phyloP scores from a whole-genome alignment of 768 basidiomycete species.

The Tulasnella sp. region DNA sequence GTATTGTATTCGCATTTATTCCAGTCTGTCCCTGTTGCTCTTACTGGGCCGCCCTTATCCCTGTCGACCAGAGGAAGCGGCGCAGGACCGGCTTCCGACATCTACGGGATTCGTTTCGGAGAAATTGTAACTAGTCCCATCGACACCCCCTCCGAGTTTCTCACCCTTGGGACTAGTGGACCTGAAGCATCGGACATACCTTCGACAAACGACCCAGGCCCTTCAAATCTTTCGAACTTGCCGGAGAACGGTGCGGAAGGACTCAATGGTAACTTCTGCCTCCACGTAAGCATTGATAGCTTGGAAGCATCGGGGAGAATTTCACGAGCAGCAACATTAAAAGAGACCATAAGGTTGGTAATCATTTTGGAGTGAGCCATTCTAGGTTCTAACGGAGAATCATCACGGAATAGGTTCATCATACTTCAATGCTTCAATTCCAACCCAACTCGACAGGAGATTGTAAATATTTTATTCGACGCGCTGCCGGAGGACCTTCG shows the following conservation, averaged over 20 bases:
- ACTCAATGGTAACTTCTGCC: neutral
- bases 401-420: neutral
- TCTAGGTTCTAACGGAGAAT: neutral
- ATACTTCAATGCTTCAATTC: neutral
- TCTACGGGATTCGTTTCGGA: no score
- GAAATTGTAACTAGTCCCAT: no score
- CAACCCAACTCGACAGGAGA: neutral
- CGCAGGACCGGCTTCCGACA: no score
- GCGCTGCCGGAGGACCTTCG: neutral
- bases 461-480: neutral
- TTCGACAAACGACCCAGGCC: no score
- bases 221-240: no score
- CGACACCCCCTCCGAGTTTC: no score
- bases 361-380: neutral
- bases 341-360: neutral
- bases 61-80: no score
- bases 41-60: no score
- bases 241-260: neutral
- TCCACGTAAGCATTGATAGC: neutral
- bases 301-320: neutral
- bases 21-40: no score
- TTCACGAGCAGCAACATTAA: neutral
- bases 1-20: no score
- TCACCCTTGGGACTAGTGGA: no score
- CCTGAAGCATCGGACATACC: no score